Evolutionary conservation across 495 filamentous ascomycete genomes (phyloP).

Genomic region (Podospora pseudoanserina): DNA sequence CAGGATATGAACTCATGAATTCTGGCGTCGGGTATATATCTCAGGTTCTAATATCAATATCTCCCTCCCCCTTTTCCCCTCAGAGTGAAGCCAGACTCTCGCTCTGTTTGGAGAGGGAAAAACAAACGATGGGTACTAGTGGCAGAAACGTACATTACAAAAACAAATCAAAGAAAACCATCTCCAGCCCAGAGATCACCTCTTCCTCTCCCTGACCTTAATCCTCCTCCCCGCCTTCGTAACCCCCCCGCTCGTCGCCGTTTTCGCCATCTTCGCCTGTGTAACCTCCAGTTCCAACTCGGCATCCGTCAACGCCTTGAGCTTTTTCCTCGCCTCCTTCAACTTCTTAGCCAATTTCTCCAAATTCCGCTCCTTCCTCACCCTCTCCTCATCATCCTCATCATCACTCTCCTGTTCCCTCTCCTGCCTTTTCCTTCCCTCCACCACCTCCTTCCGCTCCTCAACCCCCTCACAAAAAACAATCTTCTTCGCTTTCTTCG

Average conservation of each 20-base stretch:
- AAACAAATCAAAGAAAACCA: constrained; percentile 10
- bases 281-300: constrained; percentile 73
- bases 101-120: constrained; percentile 14
- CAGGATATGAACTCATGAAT: constrained; percentile 18
- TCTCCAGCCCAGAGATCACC: constrained; percentile 42
- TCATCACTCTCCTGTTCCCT: constrained; percentile 40
- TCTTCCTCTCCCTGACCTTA: constrained; percentile 79
- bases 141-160: constrained; percentile 15
- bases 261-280: constrained; percentile 64
- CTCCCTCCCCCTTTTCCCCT: not conserved
- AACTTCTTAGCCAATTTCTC: constrained; percentile 49
- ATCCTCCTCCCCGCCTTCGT: constrained; percentile 80
- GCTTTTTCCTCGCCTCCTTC: constrained; percentile 61
- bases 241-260: constrained; percentile 63
- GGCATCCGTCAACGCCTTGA: constrained; percentile 65
- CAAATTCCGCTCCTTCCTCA: constrained; percentile 47
- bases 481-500: constrained; percentile 39
- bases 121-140: constrained; percentile 10
- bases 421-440: constrained; percentile 44
- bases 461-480: constrained; percentile 42
- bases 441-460: constrained; percentile 31
- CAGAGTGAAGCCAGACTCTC: constrained; percentile 22
- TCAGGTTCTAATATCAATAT: constrained; percentile 1
- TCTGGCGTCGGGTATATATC: constrained; percentile 18
- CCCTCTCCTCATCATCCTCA: constrained; percentile 46